Evolutionary conservation across 2,329 filamentous ascomycete species (phyloP).

Genomic region (Calonectria pseudoreteaudii): DNA sequence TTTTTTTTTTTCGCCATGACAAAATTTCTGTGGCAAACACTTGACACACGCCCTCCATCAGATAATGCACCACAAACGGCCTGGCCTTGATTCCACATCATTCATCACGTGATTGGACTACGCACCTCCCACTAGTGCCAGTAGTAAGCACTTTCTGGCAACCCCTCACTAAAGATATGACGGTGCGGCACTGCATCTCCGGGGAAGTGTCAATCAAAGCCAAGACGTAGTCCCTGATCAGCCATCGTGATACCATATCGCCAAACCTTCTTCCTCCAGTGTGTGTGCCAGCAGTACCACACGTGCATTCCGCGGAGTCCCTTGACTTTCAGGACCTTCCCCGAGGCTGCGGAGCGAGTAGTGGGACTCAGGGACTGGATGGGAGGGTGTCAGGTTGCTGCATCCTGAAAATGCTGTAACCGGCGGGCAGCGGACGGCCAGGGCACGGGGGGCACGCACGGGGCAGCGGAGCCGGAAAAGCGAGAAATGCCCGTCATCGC

Average conservation of each 20-base stretch:
- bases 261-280: constrained; percentile 1
- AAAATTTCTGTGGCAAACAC: background rate
- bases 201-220: background rate
- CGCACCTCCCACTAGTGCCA: background rate
- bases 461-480: constrained; percentile 1
- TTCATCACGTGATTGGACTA: background rate
- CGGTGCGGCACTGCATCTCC: constrained; percentile 11
- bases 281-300: background rate
- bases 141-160: background rate
- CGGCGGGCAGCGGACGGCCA: constrained; percentile 5
- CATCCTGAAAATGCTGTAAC: constrained; percentile 12
- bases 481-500: background rate
- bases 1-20: background rate
- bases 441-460: constrained; percentile 4
- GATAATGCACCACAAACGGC: background rate
- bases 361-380: constrained; percentile 3
- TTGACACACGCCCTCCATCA: constrained; percentile 10
- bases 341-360: constrained; percentile 16
- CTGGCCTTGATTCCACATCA: constrained; percentile 3
- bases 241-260: background rate
- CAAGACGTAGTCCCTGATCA: background rate
- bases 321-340: background rate
- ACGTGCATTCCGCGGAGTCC: constrained; percentile 6
- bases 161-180: background rate
- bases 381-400: background rate